These are phyloP conservation scores for Lentinula lateritia DNA, from an alignment of 768 basidiomycete species.

Conservation along the genomic window DNA sequence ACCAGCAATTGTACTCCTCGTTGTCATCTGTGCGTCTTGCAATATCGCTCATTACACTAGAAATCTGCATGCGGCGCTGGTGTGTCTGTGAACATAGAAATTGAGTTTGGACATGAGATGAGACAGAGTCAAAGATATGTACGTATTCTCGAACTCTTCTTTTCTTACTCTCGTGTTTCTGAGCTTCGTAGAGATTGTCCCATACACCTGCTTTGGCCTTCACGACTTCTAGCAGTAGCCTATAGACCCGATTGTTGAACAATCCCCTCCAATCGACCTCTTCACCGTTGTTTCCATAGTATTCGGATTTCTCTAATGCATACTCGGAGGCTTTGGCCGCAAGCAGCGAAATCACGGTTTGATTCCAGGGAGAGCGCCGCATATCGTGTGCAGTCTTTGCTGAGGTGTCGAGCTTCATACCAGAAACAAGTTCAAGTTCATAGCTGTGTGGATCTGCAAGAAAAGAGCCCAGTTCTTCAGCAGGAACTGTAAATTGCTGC, in stretches of 20 bases:
- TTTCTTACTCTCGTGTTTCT: neutral
- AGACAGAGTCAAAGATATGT: neutral
- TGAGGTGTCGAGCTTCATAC: neutral
- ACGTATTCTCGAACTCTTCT: neutral
- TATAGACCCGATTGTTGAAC: neutral
- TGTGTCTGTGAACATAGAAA: neutral
- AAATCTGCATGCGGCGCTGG: neutral
- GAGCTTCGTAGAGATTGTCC: neutral
- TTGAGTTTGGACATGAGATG: neutral
- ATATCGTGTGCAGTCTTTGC: neutral
- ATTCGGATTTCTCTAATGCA: neutral
- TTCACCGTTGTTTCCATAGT: neutral
- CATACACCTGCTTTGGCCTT: neutral
- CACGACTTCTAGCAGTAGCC: neutral
- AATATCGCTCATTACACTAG: neutral
- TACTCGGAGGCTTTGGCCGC: neutral
- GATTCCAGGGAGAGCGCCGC: neutral
- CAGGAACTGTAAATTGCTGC: neutral
- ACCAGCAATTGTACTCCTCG: neutral
- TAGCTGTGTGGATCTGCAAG: neutral
- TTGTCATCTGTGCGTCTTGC: neutral
- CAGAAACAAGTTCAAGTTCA: neutral
- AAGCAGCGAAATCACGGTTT: neutral
- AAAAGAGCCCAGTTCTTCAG: neutral
- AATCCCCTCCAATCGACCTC: neutral